Evolutionary conservation across 1,284 basidiomycete genomes (phyloP).

Genomic region (Exobasidium cylindrosporum): DNA sequence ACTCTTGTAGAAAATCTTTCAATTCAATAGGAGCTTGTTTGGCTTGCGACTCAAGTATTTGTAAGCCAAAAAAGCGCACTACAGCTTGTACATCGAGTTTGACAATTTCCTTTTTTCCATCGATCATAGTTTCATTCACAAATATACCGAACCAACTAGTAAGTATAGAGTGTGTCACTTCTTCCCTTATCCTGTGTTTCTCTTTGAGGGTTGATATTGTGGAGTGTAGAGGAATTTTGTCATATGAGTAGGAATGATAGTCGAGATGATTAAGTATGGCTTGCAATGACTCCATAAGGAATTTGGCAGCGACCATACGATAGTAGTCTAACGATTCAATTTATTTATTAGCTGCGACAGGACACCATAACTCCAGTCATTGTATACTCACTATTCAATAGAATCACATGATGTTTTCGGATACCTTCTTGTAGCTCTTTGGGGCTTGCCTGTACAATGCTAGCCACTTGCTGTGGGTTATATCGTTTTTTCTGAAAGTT

Average conservation of each 20-base stretch:
- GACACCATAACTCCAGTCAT: neutral
- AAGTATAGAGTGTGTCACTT: conserved; percentile 34
- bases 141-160: conserved; percentile 40
- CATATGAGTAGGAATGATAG: conserved; percentile 32
- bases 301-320: conserved; percentile 34
- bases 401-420: conserved; percentile 30
- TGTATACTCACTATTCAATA: conserved; percentile 33
- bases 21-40: neutral
- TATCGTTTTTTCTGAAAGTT: conserved; percentile 26
- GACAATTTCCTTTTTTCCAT: conserved; percentile 25
- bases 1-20: neutral
- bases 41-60: conserved; percentile 23
- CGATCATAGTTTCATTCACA: neutral
- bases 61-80: conserved; percentile 33
- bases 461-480: conserved; percentile 40
- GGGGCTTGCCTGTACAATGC: conserved; percentile 47
- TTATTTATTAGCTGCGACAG: too few relatives aligned
- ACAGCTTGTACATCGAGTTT: conserved; percentile 27
- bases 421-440: conserved; percentile 35
- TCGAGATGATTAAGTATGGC: conserved; percentile 40
- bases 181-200: conserved; percentile 22
- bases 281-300: conserved; percentile 26
- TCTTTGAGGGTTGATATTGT: conserved; percentile 25
- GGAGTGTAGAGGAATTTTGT: conserved; percentile 29
- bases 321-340: conserved; percentile 24